Percentiles rank a stretch among this genome's conserved stretches.
phyloP scores from a whole-genome alignment of 1,139 yeast species.

The Sugiyamaella japonica region DNA sequence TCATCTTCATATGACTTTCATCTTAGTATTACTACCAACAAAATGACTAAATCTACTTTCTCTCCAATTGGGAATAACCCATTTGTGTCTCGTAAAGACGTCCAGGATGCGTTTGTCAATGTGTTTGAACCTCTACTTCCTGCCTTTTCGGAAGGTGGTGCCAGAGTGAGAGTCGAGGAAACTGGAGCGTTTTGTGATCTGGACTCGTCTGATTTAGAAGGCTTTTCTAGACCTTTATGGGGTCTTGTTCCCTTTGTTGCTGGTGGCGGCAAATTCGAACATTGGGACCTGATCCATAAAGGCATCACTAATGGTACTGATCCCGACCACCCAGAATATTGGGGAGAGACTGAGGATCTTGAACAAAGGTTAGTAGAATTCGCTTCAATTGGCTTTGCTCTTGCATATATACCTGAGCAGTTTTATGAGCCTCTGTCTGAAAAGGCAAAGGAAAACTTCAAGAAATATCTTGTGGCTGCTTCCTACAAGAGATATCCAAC shows the following conservation, averaged over 20 bases:
- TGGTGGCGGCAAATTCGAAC: conserved; percentile 37
- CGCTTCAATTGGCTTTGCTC: conserved; percentile 39
- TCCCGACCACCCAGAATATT: conserved; percentile 37
- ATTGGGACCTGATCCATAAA: conserved; percentile 28
- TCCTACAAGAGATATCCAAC: conserved; percentile 28
- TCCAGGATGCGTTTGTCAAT: conserved; percentile 24
- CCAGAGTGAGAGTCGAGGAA: conserved; percentile 26
- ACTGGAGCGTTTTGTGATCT: conserved; percentile 32
- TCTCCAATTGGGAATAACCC: conserved; percentile 23
- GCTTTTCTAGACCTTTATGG: conserved; percentile 39
- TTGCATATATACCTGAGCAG: conserved; percentile 33
- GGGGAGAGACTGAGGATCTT: conserved; percentile 36
- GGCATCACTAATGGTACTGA: conserved; percentile 39
- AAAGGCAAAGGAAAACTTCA: conserved; percentile 29
- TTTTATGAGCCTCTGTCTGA: conserved; percentile 37
- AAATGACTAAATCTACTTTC: conserved; percentile 17
- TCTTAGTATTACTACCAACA: neutral
- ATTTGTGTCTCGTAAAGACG: conserved; percentile 26
- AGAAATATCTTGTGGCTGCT: conserved; percentile 29
- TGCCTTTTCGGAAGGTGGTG: conserved; percentile 25
- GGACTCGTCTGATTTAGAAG: conserved; percentile 36
- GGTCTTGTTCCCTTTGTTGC: conserved; percentile 37
- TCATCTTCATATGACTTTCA: neutral
- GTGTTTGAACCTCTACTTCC: conserved; percentile 28
- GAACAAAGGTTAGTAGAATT: conserved; percentile 39